Conservation (phyloP, 805 yeast species). For the Metschnikowia henanensis region DNA sequence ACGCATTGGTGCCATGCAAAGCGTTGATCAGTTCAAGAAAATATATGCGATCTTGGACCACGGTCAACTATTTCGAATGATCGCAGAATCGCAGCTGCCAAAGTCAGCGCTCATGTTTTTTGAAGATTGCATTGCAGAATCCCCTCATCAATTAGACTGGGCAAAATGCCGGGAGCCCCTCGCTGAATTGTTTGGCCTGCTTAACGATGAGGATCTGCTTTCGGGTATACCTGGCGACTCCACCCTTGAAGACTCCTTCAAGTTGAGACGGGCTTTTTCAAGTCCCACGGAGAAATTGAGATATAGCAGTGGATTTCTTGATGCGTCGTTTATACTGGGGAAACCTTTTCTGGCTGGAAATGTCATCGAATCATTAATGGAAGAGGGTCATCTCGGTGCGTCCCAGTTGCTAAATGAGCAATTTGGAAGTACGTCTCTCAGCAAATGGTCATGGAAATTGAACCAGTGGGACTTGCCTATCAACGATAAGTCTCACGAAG, state of each 20-base stretch:
- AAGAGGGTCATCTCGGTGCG: constrained; percentile 58
- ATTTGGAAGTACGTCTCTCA: constrained; percentile 16
- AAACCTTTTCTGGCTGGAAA: constrained; percentile 10
- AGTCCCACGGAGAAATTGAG: constrained; percentile 41
- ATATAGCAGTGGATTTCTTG: constrained; percentile 58
- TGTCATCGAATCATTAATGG: constrained; percentile 40
- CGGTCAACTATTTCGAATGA: constrained; percentile 26
- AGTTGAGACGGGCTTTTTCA: constrained; percentile 33
- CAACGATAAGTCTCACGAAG: constrained; percentile 34
- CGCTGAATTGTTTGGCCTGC: constrained; percentile 44
- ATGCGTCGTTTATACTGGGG: constrained; percentile 34
- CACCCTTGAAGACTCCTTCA: constrained; percentile 51
- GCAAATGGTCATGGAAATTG: constrained; percentile 73
- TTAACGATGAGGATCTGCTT: constrained; percentile 63
- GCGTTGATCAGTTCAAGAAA: constrained; percentile 23
- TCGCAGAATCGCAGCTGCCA: constrained; percentile 32
- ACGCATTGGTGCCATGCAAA: constrained; percentile 40
- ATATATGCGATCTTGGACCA: constrained; percentile 33
- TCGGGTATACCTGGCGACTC: constrained; percentile 65
- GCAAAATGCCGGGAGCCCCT: constrained; percentile 1
- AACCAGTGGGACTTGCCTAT: constrained; percentile 73
- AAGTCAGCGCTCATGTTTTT: constrained; percentile 48
- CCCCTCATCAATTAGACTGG: constrained; percentile 3
- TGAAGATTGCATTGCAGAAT: constrained; percentile 37
- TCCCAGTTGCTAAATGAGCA: constrained; percentile 45